These are phyloP conservation scores for Boletus sp. DNA, from an alignment of 768 basidiomycete genomes.

Conservation along the genomic window DNA sequence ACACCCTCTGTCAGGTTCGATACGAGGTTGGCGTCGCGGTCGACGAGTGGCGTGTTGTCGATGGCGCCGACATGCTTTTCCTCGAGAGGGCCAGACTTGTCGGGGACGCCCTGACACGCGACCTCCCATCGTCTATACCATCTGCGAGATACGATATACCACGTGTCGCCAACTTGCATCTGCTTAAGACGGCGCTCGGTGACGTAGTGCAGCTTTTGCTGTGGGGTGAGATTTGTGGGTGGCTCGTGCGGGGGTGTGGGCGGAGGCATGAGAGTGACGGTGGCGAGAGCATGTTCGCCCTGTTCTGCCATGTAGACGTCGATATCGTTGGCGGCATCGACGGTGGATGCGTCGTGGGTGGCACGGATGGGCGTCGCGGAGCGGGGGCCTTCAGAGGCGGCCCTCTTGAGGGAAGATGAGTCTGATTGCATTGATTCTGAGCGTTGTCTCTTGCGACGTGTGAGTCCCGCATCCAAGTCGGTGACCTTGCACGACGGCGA, in stretches of 20 bases:
- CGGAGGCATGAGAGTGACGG: slow-evolving; percentile 23
- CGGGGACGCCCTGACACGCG: slow-evolving; percentile 63
- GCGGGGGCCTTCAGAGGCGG: slow-evolving; percentile 63
- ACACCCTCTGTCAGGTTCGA: slow-evolving; percentile 53
- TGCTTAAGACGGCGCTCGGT: slow-evolving; percentile 41
- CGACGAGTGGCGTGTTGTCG: slow-evolving; percentile 67
- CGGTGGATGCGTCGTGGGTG: slow-evolving; percentile 14
- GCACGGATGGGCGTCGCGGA: slow-evolving; percentile 35
- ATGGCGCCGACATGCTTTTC: slow-evolving; percentile 70
- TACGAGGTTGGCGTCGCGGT: slow-evolving; percentile 44
- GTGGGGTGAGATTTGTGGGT: slow-evolving; percentile 30
- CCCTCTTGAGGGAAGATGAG: slow-evolving; percentile 74
- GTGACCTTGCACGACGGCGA: slow-evolving; percentile 42
- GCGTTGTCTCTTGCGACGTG: slow-evolving; percentile 64
- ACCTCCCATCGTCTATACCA: slow-evolving; percentile 80
- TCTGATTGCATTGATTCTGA: slow-evolving; percentile 75
- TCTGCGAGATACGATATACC: slow-evolving; percentile 67
- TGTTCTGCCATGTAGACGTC: slow-evolving; percentile 67
- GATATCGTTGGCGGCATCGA: slow-evolving; percentile 47
- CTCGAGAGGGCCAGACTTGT: slow-evolving; percentile 62
- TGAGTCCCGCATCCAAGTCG: slow-evolving; percentile 32
- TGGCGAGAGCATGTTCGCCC: slow-evolving; percentile 36
- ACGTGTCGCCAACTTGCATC: slow-evolving; percentile 66
- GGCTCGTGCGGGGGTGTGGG: slow-evolving; percentile 24
- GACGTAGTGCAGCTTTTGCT: slow-evolving; percentile 52